Evolutionary conservation across 352 stramenopile species (phyloP), one percentile per base, ranked within the genome.

Genomic region (Phytopythium boreale): DNA sequence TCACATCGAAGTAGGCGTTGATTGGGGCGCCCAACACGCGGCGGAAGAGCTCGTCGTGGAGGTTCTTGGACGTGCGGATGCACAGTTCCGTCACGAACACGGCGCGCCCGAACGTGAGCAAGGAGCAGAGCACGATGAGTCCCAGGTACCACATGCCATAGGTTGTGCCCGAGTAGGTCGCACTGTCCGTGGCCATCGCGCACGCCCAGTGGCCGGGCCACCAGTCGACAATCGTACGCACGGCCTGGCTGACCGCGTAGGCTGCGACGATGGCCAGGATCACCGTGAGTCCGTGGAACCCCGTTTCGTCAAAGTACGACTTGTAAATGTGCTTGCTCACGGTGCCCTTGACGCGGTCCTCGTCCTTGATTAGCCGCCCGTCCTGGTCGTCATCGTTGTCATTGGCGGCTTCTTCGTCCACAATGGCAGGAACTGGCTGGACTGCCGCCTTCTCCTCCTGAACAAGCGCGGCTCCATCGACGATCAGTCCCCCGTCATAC

Each of bases 1-100:
- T 92, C 31, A 84, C 65, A 55, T 92, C 81, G 46, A 89, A 92
- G 67, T 86, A 90, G 4, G 65, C 72, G 8, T 79, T 88, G 39
- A 92, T 71, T 3, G 79, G 79, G 3, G 82, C 82, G 8, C 53
- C 22, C 6, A 90, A 37, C 3, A 88, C 77, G 10, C 71, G 75
- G 31, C 69, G 67, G 44, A 85, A 85, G 3, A 81, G 68, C 24
- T 82, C 69, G 34, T 85, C 63, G 46, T 82, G 77, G 43, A 85
- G 64, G 20, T 70, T 63, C 55, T 76, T 68, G 3, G 72, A 77
- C 4, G 62, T 74, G 5, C 68, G 74, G 51, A 85, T 63, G 55
- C 67, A 79, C 4, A 60, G 69, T 26, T 78, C 73, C 39, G 79
- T 81, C 20, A 84, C 63, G 39, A 81, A 61, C 17, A 84, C 59